These are phyloP conservation scores for Bipolaris oryzae DNA, from an alignment of 2,329 filamentous ascomycete species.

Conservation along the genomic window DNA sequence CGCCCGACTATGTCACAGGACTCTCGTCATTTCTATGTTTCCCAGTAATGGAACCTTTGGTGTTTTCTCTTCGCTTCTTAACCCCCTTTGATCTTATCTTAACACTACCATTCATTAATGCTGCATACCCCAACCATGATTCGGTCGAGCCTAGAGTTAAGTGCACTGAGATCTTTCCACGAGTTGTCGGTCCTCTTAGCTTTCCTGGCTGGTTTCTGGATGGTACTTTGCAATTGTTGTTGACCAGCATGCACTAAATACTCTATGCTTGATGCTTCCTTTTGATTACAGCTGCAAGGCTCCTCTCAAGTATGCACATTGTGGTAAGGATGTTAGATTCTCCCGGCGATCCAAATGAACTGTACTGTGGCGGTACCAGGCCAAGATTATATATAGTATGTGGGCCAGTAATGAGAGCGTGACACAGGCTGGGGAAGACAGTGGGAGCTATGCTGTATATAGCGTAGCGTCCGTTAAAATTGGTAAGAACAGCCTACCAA, in stretches of 20 bases:
- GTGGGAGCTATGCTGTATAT: too few relatives aligned
- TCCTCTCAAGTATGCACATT: conserved; percentile 19
- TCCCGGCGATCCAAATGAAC: neutral
- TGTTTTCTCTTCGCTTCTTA: conserved; percentile 27
- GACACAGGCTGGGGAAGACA: too few relatives aligned
- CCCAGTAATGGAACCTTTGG: conserved; percentile 23
- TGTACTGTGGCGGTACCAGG: too few relatives aligned
- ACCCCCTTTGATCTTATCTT: conserved; percentile 23
- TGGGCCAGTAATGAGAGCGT: too few relatives aligned
- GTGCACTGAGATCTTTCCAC: conserved; percentile 22
- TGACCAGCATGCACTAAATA: conserved; percentile 26
- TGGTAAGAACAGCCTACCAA: too few relatives aligned
- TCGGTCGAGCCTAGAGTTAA: conserved; percentile 21
- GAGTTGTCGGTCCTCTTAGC: conserved; percentile 23
- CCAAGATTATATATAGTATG: too few relatives aligned
- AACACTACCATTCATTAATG: conserved; percentile 27
- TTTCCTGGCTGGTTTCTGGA: conserved; percentile 23
- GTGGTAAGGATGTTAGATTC: neutral
- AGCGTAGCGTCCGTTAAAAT: too few relatives aligned
- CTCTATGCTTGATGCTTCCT: conserved; percentile 27
- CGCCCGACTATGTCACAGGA: conserved; percentile 14
- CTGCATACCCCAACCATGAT: conserved; percentile 21
- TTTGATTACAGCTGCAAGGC: conserved; percentile 28
- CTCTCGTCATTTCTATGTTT: conserved; percentile 25
- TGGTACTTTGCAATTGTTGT: conserved; percentile 30